A percentile compares a stretch with the other conserved stretches of the same genome.
phyloP scores from a whole-genome alignment of 768 basidiomycete genomes.

The Boletus sp. region DNA sequence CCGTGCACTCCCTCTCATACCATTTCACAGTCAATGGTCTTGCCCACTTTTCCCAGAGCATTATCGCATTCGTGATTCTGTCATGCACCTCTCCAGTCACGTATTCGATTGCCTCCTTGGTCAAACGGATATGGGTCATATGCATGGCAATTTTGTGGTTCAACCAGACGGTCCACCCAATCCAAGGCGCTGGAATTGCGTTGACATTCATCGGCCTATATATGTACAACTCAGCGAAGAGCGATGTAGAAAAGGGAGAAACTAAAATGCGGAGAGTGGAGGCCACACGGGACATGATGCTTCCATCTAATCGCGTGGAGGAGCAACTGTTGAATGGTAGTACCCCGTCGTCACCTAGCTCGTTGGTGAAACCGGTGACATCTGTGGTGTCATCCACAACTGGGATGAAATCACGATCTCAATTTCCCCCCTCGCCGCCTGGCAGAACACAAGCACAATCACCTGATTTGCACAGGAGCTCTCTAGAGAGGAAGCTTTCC shows the following conservation, averaged over 20 bases:
- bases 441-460: conserved; percentile 1
- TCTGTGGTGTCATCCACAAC: conserved; percentile 20
- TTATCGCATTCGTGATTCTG: conserved; percentile 95
- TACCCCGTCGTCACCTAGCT: conserved; percentile 25
- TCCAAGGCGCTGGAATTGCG: conserved; percentile 87
- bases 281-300: conserved; percentile 60
- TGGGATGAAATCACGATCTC: conserved; percentile 23
- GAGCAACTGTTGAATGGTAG: conserved; percentile 45
- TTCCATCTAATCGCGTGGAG: conserved; percentile 68
- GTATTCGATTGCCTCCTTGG: conserved; percentile 95
- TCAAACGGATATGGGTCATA: conserved; percentile 98
- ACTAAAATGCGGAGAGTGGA: conserved; percentile 78
- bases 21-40: conserved; percentile 93
- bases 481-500: conserved; percentile 19
- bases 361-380: neutral
- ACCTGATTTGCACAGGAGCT: neutral
- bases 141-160: conserved; percentile 98
- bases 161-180: conserved; percentile 74
- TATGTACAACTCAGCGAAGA: conserved; percentile 94
- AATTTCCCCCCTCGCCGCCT: conserved; percentile 2
- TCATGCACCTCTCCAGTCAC: conserved; percentile 97
- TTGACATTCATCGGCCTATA: conserved; percentile 89
- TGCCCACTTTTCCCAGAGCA: conserved; percentile 95
- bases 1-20: conserved; percentile 64
- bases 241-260: conserved; percentile 91